Evolutionary conservation across 2,329 filamentous ascomycete genomes (phyloP), one percentile per base, ranked within the genome.

Genomic region (Verticillium dahliae): DNA sequence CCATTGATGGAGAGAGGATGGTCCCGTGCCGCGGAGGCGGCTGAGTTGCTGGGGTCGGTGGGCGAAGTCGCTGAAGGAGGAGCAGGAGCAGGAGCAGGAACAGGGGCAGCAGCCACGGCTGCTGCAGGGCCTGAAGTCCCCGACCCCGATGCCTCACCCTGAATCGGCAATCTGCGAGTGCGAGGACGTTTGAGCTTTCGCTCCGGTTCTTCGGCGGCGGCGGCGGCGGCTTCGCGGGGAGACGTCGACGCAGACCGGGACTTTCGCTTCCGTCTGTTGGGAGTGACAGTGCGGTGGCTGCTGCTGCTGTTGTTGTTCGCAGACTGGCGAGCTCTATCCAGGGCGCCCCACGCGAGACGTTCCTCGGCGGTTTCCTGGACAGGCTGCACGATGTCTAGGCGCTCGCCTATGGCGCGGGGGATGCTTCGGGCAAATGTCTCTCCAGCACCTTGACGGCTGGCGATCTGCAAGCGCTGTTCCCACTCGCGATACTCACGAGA

Each of bases 171-270:
- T 58, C 90, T 83, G 67, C 90, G 85, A 22, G 91, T 95, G 63
- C 93, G 86, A 35, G 93, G 93, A 15, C 93, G 89, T 76, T 97
- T 97, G 56, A 96, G 78, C 73, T 91, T 93, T 58, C 93, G 86
- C 73, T 95, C 88, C 0, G 90, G 90, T 68, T 22, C 18, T 22
- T 22, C 18, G 18, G 18, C 18, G 18, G 82, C 79, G 4, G 59
- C 62, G 6, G 85, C 80, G 3, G 59, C 62, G 6, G 85, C 80
- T 66, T 92, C 90, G 5, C 80, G 2, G 90, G 18, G 90, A 6
- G 91, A 93, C 11, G 84, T 83, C 13, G 89, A 90, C 1, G 83
- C 79, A 3, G 92, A 96, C 45, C 82, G 80, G 7, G 81, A 78
- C 71, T 92, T 95, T 59, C 92, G 86, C 76, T 97, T 92, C 62